phyloP scores from a whole-genome alignment of 139 green algal genomes.

The Chlorella ohadii region DNA sequence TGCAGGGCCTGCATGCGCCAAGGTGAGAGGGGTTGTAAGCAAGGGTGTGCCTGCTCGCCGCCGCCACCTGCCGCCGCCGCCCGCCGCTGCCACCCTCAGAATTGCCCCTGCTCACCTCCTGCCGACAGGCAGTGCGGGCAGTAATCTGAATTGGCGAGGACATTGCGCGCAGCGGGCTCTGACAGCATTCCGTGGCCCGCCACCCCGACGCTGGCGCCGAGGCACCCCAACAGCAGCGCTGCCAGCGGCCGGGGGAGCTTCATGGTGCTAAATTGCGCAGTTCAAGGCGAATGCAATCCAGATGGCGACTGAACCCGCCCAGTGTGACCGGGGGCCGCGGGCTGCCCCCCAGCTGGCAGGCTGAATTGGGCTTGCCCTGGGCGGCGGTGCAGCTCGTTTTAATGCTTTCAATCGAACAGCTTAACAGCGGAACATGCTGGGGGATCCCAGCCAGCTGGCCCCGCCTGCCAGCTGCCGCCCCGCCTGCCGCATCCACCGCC shows the following conservation, averaged over 20 bases:
- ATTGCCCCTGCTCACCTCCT: neutral
- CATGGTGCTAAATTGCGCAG: too few relatives aligned
- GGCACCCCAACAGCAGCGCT: neutral
- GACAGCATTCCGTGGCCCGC: neutral
- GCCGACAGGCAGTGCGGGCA: neutral
- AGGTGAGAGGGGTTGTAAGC: neutral
- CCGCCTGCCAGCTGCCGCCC: too few relatives aligned
- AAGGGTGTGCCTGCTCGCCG: conserved; percentile 1
- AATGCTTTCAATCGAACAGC: too few relatives aligned
- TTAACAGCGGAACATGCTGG: too few relatives aligned
- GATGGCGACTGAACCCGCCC: too few relatives aligned
- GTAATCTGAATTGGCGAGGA: neutral
- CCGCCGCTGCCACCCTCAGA: neutral
- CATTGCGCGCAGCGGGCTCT: neutral
- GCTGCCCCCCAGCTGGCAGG: too few relatives aligned
- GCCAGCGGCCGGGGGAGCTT: neutral
- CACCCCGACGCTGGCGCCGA: neutral
- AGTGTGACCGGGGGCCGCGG: too few relatives aligned
- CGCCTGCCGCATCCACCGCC: too few relatives aligned
- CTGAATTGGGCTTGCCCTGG: too few relatives aligned
- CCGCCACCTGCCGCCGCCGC: neutral
- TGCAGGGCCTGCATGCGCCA: neutral
- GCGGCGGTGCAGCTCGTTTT: too few relatives aligned
- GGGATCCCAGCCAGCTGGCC: too few relatives aligned
- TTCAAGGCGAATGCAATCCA: too few relatives aligned